phyloP scores from a whole-genome alignment of 176 grass and related monocot species.

The Poa annua region DNA sequence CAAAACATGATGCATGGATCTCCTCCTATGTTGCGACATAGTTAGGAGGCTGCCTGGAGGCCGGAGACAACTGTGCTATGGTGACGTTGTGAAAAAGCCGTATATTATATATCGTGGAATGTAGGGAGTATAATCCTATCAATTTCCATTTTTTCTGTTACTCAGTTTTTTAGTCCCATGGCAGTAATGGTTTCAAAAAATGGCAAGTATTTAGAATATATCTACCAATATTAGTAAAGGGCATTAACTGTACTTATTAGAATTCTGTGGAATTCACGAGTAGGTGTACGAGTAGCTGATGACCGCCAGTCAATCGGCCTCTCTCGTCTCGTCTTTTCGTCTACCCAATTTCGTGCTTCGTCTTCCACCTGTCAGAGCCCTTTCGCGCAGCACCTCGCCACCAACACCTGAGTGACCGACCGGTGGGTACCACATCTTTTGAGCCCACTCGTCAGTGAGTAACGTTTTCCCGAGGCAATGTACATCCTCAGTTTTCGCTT shows the following conservation, averaged over 20 bases:
- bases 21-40: too few species aligned
- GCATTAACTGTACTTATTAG: not conserved
- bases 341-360: conserved; percentile 14
- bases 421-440: fast-evolving
- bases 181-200: too few species aligned
- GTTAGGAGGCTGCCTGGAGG: too few species aligned
- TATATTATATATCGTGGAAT: too few species aligned
- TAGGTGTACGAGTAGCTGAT: not conserved
- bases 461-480: not conserved
- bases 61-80: too few species aligned
- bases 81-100: too few species aligned
- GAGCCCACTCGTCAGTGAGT: not conserved
- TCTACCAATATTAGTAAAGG: not conserved
- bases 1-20: too few species aligned
- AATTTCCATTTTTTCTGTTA: too few species aligned
- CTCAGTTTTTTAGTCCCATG: too few species aligned
- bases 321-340: not conserved
- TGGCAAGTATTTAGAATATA: too few species aligned
- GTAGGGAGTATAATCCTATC: too few species aligned
- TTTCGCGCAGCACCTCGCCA: not conserved
- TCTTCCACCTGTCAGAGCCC: conserved; percentile 16
- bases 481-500: not conserved
- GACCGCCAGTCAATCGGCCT: not conserved
- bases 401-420: not conserved
- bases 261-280: not conserved